phyloP scores from a whole-genome alignment of 2,329 filamentous ascomycete genomes.

The Cordyceps farinosa region DNA sequence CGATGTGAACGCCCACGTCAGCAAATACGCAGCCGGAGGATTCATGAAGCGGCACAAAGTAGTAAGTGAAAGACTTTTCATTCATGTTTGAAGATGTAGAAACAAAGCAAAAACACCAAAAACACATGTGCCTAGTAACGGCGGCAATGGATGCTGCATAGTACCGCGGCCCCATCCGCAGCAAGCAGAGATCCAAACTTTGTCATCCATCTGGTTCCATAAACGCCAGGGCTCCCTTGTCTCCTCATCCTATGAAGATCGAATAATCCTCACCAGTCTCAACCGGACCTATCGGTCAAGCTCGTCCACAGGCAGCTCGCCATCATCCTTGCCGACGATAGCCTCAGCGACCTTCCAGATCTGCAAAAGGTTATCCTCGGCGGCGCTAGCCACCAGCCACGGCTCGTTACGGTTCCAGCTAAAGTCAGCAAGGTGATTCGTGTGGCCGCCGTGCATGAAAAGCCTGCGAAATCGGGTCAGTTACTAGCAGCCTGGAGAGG shows the following conservation, averaged over 20 bases:
- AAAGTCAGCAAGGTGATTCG: conserved; percentile 93
- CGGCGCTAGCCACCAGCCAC: conserved; percentile 93
- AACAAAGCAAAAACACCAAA: not conserved
- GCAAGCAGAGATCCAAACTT: not conserved
- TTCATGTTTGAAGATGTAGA: not conserved
- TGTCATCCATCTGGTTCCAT: not conserved
- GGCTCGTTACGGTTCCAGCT: conserved; percentile 97
- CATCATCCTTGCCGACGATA: conserved; percentile 74
- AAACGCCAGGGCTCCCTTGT: conserved; percentile 14
- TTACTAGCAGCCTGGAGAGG: not conserved
- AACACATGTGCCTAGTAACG: not conserved
- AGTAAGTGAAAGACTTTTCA: conserved; percentile 1
- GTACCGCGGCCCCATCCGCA: not conserved
- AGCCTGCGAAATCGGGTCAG: conserved; percentile 48
- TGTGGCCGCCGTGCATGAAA: conserved; percentile 99
- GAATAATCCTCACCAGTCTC: conserved; percentile 20
- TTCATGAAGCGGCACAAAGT: not conserved
- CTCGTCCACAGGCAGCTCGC: conserved; percentile 73
- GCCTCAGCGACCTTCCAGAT: conserved; percentile 86
- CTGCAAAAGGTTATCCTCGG: conserved; percentile 94
- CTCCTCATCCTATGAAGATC: conserved; percentile 31
- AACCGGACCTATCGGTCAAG: conserved; percentile 56
- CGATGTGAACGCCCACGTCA: not conserved
- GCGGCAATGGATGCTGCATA: not conserved
- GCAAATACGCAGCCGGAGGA: no score